A percentile compares a stretch with the other conserved stretches of the same genome.
phyloP scores from a whole-genome alignment of 176 grass and related monocot species.

The Otatea glauca region DNA sequence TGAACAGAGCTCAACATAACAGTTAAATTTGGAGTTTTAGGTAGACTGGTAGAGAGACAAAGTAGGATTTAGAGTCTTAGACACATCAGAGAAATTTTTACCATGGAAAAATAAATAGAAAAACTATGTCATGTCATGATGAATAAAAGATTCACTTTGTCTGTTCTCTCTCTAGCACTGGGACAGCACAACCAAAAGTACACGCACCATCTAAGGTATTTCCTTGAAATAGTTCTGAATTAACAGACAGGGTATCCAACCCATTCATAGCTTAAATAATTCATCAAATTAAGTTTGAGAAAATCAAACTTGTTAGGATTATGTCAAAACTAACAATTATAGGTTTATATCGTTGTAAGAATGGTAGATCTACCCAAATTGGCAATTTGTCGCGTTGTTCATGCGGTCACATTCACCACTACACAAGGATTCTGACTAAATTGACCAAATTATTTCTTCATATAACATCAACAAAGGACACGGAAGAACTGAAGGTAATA shows the following conservation, averaged over 20 bases:
- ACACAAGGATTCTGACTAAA: background rate
- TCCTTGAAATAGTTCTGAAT: conserved; percentile 38
- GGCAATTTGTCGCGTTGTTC: conserved; percentile 1
- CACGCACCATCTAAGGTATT: conserved; percentile 37
- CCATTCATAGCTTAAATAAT: conserved; percentile 24
- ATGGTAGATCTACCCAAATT: conserved; percentile 33
- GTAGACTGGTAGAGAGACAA: conserved; percentile 6
- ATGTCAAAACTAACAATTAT: conserved; percentile 29
- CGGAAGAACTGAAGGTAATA: background rate
- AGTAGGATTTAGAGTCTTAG: background rate
- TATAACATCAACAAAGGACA: background rate
- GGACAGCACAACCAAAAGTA: conserved; percentile 30
- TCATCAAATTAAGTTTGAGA: conserved; percentile 26
- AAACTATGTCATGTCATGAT: conserved; percentile 38
- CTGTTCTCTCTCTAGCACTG: conserved; percentile 29
- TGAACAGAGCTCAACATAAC: conserved; percentile 15
- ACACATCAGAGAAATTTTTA: background rate
- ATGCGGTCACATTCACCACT: background rate
- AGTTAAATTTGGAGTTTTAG: conserved; percentile 26
- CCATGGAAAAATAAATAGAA: background rate
- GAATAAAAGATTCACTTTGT: conserved; percentile 50
- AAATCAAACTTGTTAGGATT: conserved; percentile 37
- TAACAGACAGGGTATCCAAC: conserved; percentile 40
- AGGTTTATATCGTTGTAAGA: background rate
- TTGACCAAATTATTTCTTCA: background rate